These are phyloP conservation scores for Phytophthora litchii DNA, from an alignment of 352 stramenopile genomes.

Conservation along the genomic window DNA sequence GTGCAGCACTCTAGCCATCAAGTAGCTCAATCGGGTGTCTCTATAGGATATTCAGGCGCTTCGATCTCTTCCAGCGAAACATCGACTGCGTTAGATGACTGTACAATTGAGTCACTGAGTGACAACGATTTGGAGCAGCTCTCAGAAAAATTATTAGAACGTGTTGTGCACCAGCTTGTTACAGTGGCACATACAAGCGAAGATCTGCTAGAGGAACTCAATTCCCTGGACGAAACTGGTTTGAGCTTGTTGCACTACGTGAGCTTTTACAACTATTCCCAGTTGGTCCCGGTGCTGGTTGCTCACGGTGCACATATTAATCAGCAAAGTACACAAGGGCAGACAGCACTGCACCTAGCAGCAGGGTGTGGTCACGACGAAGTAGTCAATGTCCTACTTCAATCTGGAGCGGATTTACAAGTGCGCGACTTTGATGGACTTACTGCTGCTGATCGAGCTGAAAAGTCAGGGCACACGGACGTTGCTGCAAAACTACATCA, in stretches of 20 bases:
- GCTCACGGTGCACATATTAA: constrained; percentile 86
- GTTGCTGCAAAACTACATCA: constrained; percentile 52
- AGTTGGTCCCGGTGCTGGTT: constrained; percentile 77
- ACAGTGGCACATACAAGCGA: constrained; percentile 79
- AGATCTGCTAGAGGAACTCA: constrained; percentile 86
- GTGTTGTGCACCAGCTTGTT: constrained; percentile 82
- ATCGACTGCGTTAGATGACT: constrained; percentile 59
- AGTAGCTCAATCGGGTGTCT: constrained; percentile 4
- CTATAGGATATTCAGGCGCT: constrained; percentile 2
- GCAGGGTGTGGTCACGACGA: constrained; percentile 74
- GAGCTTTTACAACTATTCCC: constrained; percentile 89
- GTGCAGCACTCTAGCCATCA: constrained; percentile 4
- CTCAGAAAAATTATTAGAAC: constrained; percentile 83
- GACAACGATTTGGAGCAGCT: constrained; percentile 81
- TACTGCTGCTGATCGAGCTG: constrained; percentile 74
- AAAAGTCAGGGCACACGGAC: constrained; percentile 68
- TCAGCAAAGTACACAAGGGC: constrained; percentile 82
- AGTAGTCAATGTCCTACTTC: constrained; percentile 70
- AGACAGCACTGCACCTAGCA: constrained; percentile 84
- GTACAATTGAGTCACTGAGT: constrained; percentile 75
- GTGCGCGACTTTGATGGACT: constrained; percentile 75
- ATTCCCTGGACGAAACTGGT: constrained; percentile 86
- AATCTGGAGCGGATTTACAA: constrained; percentile 64
- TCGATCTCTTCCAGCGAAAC: constrained; percentile 21
- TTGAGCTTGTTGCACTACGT: constrained; percentile 90